Base-by-base conservation (phyloP, 2,329 filamentous ascomycete genomes). In the Neospermospora avenae region DNA sequence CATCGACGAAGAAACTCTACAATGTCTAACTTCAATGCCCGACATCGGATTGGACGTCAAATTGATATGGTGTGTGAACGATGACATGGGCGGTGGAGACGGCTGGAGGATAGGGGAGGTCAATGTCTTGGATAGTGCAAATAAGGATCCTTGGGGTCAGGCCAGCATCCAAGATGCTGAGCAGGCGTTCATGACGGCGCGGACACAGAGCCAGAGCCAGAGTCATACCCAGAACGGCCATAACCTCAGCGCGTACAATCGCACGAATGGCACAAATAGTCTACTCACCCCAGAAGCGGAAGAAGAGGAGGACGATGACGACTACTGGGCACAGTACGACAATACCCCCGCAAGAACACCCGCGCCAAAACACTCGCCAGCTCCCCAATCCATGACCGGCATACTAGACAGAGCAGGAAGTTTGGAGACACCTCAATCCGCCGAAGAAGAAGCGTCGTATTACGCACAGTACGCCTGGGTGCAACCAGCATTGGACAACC, bases 281-380 rank as follows among this genome's bases (percentile, higher is more conserved):
- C 55, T 68, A 13, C 56, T 63, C 16, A 65, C 58, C 8, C 63
- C 63, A 3, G 65, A 63, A 45, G 54, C 55, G 31, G 64, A 63
- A 24, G 59, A 58, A 10, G 85, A 85, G 0, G 87, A 89, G 22
- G 87, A 89, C 34, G 87, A 91, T 63, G 88, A 90, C 65, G 87
- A 86, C 67, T 93, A 93, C 73, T 93, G 90, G 90, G 87, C 84
- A 34, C 83, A 85, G 62, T 93, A 93, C 72, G 89, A 91, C 71
- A 82, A 83, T 25, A 90, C 87, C 3, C 87, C 89, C 1, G 80
- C 81, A 1, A 79, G 81, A 46, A 89, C 86, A 10, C 86, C 87
- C 0, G 84, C 81, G 6, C 74, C 78, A 22, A 84, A 87, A 69
- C 79, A 77, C 24, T 88, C 86, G 4, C 86, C 87, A 3, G 86